Base-by-base conservation (phyloP, 371 early-diverging fungal species). In the Coemansia sp. region DNA sequence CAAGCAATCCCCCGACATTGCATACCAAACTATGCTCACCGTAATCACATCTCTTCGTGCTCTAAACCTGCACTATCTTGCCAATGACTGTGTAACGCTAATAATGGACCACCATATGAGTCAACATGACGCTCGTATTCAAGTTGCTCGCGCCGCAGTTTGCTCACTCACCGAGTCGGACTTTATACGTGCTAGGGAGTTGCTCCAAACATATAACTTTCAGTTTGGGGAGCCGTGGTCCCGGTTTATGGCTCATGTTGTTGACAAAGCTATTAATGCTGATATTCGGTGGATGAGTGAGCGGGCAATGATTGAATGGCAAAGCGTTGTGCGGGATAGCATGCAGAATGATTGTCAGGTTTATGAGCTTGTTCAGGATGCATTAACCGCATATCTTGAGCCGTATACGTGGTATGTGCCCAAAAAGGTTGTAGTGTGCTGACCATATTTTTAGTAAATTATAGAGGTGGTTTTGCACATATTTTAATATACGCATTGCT, bases 61-160 rank as follows among this genome's bases (percentile, higher is more conserved):
- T 7, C 52, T 67, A 7, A 58, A 61, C 7, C 21, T 64, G 16
- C 22, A 11, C 1, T 31, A 71, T 48, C 51, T 67, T 58, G 68
- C 56, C 4, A 40, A 52, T 40, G 76, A 64, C n/a, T 71, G 76
- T n/a, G 72, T 72, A 1, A 27, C n/a, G n/a, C 47, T 71, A 16
- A 18, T 75, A 3, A 61, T 67, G 21, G 55, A 60, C 39, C 31
- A 61, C 16, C 76, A 75, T 31, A 50, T 58, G 29, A 16, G 29
- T 8, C 61, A 71, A 54, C 50, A 27, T 0, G 68, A n/a, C 10
- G 64, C 72, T 2, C 48, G 24, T 1, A 31, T 40, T 2, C 39
- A 31, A 1, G 55, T 75, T 7, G 76, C 72, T 14, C 14, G 31
- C 1, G 60, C 72, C 0, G 59, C 62, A 6, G 22, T 40, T 3